phyloP scores from a whole-genome alignment of 2,329 filamentous ascomycete species.

The Alternaria sp. region DNA sequence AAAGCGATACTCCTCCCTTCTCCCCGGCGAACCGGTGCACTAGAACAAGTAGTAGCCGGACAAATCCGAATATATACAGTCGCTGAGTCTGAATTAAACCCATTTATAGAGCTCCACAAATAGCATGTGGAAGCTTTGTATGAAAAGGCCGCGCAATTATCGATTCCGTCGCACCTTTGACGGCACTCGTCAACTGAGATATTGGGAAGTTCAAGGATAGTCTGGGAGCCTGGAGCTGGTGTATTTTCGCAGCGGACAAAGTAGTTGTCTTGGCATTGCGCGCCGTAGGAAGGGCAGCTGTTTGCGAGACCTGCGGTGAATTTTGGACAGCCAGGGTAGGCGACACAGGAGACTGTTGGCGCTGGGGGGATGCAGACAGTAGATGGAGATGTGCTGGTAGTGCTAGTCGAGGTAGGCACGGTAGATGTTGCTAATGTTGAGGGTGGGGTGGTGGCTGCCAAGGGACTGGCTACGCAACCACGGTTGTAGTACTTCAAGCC shows the following conservation, averaged over 20 bases:
- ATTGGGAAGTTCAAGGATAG: background rate
- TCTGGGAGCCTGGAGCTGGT: background rate
- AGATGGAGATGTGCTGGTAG: background rate
- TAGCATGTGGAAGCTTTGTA: no score
- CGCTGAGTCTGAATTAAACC: no score
- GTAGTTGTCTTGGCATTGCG: constrained; percentile 6
- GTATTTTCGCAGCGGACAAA: background rate
- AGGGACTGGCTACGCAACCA: background rate
- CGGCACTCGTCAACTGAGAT: background rate
- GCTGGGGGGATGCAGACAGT: background rate
- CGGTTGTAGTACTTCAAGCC: background rate
- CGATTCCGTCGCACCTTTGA: background rate
- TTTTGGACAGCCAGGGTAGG: background rate
- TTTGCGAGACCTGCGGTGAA: background rate
- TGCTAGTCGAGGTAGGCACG: background rate
- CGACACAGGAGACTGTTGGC: background rate
- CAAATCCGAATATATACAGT: no score
- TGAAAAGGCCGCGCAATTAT: background rate
- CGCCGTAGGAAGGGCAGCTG: background rate
- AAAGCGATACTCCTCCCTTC: no score
- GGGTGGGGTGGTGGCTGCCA: background rate
- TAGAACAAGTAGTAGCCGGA: no score
- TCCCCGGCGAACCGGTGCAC: background rate
- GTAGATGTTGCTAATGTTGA: background rate
- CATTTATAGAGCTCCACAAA: no score